Evolutionary conservation across 257 asterid species (phyloP).

Genomic region (Datura wrightii): DNA sequence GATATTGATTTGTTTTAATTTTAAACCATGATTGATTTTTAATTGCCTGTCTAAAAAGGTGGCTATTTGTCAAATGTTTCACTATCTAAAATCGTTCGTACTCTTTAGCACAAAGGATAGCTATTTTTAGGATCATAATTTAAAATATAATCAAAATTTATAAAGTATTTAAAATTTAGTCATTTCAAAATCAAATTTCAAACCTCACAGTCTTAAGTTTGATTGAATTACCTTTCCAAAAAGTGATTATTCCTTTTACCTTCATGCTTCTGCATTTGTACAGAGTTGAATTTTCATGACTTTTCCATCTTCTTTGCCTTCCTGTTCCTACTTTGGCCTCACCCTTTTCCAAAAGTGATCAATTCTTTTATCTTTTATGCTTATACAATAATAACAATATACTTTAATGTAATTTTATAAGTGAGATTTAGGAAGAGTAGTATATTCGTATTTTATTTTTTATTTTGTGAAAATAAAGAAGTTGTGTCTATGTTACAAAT

Average conservation of each 20-base stretch:
- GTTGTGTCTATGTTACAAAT: neutral
- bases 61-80: no score
- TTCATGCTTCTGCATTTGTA: neutral
- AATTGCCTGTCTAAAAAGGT: no score
- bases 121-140: no score
- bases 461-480: neutral
- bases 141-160: neutral
- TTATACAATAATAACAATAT: no score
- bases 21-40: no score
- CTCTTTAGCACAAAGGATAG: no score
- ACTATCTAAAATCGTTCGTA: no score
- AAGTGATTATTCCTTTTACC: slow-evolving; percentile 5
- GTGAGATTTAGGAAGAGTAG: neutral
- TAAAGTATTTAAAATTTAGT: neutral
- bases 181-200: neutral
- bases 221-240: neutral
- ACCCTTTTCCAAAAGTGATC: neutral
- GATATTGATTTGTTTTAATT: no score
- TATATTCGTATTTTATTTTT: neutral
- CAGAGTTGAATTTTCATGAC: neutral
- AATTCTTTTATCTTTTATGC: neutral
- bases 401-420: no score
- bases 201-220: neutral
- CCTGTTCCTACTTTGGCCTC: neutral
- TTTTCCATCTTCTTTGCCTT: neutral